Conservation (phyloP, 2,329 filamentous ascomycete species). For the Raffaelea albimanens region DNA sequence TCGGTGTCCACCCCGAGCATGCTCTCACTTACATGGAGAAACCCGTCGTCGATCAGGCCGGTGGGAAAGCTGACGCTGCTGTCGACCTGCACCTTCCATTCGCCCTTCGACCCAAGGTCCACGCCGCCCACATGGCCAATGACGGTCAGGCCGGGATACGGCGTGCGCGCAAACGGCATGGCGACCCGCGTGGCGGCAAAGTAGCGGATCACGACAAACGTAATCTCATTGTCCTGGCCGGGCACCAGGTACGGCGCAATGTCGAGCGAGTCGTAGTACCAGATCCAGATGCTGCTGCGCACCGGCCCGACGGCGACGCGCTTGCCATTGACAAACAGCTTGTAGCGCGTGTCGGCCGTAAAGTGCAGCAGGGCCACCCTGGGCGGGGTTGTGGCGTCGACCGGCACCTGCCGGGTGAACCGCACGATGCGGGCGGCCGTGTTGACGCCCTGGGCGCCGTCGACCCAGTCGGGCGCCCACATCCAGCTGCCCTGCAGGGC, state of each 20-base stretch:
- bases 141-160: constrained; percentile 19
- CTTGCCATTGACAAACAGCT: constrained; percentile 27
- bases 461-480: constrained; percentile 25
- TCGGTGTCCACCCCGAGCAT: no score
- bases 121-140: constrained; percentile 13
- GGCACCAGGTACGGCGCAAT: constrained; percentile 16
- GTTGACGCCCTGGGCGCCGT: constrained; percentile 17
- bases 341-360: constrained; percentile 33
- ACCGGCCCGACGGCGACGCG: constrained; percentile 26
- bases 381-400: constrained; percentile 14
- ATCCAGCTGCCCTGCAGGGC: constrained; percentile 28
- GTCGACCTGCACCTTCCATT: constrained; percentile 18
- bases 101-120: constrained; percentile 7
- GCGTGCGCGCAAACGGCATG: constrained; percentile 21
- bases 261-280: constrained; percentile 24
- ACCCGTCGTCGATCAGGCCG: constrained; percentile 25
- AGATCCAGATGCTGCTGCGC: constrained; percentile 22
- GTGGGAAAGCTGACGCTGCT: constrained; percentile 17
- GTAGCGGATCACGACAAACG: constrained; percentile 20
- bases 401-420: constrained; percentile 17
- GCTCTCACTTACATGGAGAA: constrained; percentile 25
- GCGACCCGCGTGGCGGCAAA: constrained; percentile 16
- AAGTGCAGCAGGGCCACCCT: constrained; percentile 13
- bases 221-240: constrained; percentile 18
- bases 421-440: constrained; percentile 23